Evolutionary conservation across 2,329 filamentous ascomycete genomes (phyloP).

Genomic region (Trichoderma sp.): DNA sequence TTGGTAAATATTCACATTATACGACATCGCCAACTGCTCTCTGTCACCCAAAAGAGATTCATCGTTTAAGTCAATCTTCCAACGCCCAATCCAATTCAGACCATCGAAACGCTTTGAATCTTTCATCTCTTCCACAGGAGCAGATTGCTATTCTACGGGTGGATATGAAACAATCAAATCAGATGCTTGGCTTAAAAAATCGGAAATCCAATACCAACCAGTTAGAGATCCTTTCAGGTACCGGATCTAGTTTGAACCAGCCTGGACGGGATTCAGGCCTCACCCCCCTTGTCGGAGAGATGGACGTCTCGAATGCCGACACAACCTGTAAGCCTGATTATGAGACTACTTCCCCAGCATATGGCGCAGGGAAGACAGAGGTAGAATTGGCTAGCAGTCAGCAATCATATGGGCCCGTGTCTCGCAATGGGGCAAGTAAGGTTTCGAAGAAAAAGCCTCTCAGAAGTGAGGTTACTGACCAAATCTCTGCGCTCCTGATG

Average conservation of each 20-base stretch:
- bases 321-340: background rate
- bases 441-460: background rate
- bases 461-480: constrained; percentile 15
- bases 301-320: background rate
- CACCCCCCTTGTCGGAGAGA: background rate
- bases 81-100: background rate
- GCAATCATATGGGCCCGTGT: background rate
- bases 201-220: background rate
- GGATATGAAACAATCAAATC: background rate
- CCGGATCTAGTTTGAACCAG: background rate
- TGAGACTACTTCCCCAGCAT: background rate
- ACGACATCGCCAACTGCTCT: background rate
- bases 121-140: background rate
- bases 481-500: constrained; percentile 30
- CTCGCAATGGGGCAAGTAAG: background rate
- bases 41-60: background rate
- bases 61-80: background rate
- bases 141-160: background rate
- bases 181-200: background rate
- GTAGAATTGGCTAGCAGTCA: background rate
- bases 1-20: background rate
- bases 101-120: background rate
- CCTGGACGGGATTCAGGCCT: background rate
- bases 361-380: background rate
- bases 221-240: background rate